Evolutionary conservation across 2,329 filamentous ascomycete species (phyloP).

Genomic region (Fusarium ambrosium): DNA sequence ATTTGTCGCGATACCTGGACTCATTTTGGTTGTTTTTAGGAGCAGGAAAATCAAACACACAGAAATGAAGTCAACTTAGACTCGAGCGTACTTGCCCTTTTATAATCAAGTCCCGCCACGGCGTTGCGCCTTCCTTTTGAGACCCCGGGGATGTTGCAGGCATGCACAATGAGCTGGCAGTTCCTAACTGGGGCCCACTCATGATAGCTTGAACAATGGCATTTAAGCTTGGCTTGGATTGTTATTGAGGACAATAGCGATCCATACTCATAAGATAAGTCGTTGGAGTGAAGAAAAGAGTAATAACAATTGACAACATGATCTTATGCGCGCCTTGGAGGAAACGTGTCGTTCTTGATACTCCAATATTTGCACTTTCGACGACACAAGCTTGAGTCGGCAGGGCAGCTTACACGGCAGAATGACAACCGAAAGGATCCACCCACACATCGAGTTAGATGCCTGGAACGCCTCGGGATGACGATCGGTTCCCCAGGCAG

Average conservation of each 20-base stretch:
- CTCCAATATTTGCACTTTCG: neutral
- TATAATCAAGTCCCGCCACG: slow-evolving; percentile 38
- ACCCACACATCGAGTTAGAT: neutral
- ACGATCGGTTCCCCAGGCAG: neutral
- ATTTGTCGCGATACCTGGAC: slow-evolving; percentile 5
- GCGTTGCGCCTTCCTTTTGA: slow-evolving; percentile 29
- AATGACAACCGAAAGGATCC: neutral
- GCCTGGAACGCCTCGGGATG: neutral
- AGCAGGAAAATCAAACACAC: neutral
- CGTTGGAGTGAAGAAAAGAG: neutral
- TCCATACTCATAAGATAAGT: neutral
- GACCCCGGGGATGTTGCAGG: slow-evolving; percentile 28
- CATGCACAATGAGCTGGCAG: slow-evolving; percentile 49
- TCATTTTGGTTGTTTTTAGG: slow-evolving; percentile 1
- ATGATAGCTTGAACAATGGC: slow-evolving; percentile 38
- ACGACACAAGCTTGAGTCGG: neutral
- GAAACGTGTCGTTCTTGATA: neutral
- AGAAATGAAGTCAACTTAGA: slow-evolving; percentile 1
- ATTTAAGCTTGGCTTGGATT: slow-evolving; percentile 22
- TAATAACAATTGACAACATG: neutral
- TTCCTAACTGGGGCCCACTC: slow-evolving; percentile 45
- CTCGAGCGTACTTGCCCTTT: slow-evolving; percentile 34
- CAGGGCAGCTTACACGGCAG: neutral
- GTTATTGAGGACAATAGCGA: neutral
- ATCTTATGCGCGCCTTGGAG: neutral